Conservation (phyloP, 2,329 filamentous ascomycete species). For the Claviceps sp. region DNA sequence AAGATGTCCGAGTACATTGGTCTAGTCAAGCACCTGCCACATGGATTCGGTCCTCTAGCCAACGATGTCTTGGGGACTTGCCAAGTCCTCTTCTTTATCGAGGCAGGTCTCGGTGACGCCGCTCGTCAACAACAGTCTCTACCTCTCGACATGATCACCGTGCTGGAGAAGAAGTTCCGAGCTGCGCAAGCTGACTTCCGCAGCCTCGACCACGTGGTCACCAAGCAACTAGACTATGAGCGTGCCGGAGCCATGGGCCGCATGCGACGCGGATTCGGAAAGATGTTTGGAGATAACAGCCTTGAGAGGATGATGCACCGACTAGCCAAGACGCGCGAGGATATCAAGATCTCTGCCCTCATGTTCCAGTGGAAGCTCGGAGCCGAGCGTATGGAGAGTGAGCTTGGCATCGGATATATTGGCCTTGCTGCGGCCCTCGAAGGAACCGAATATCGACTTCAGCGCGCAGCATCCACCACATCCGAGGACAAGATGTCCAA, state of each 20-base stretch:
- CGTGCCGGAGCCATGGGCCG: slow-evolving; percentile 45
- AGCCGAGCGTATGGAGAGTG: slow-evolving; percentile 41
- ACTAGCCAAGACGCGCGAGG: slow-evolving; percentile 44
- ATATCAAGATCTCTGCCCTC: slow-evolving; percentile 48
- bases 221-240: slow-evolving; percentile 48
- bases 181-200: slow-evolving; percentile 48
- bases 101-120: slow-evolving; percentile 47
- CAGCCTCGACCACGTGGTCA: slow-evolving; percentile 48
- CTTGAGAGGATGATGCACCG: slow-evolving; percentile 46
- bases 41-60: slow-evolving; percentile 45
- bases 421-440: slow-evolving; percentile 53
- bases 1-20: slow-evolving; percentile 52
- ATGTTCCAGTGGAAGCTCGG: slow-evolving; percentile 55
- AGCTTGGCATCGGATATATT: slow-evolving; percentile 53
- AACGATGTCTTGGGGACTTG: slow-evolving; percentile 55
- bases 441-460: slow-evolving; percentile 15
- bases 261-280: slow-evolving; percentile 47
- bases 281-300: slow-evolving; percentile 48
- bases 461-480: slow-evolving; percentile 5
- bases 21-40: slow-evolving; percentile 38
- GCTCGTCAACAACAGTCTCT: slow-evolving; percentile 36
- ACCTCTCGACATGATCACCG: slow-evolving; percentile 46
- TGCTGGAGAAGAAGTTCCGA: slow-evolving; percentile 51
- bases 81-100: slow-evolving; percentile 54
- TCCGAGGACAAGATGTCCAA: slow-evolving; percentile 6